Evolutionary conservation across 2,329 filamentous ascomycete species (phyloP).

Genomic region (Aspergillus glaucus): DNA sequence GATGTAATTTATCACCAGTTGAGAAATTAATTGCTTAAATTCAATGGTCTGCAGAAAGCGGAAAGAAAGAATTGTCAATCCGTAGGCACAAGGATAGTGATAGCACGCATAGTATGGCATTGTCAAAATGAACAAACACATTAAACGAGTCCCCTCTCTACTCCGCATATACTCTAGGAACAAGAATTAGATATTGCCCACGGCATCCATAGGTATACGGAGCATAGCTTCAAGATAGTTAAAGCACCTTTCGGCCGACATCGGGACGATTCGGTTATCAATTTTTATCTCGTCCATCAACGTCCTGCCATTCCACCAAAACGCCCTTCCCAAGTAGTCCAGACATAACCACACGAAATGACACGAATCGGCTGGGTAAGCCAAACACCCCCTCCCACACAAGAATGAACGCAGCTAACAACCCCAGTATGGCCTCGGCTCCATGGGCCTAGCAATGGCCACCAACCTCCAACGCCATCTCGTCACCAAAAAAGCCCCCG

Average conservation of each 20-base stretch:
- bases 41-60: no score
- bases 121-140: no score
- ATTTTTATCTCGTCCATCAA: not conserved
- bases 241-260: conserved; percentile 7
- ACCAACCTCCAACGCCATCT: conserved; percentile 38
- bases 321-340: not conserved
- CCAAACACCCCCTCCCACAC: not conserved
- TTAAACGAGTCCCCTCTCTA: no score
- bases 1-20: not conserved
- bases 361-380: conserved; percentile 33
- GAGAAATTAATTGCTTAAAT: no score
- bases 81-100: no score
- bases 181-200: no score
- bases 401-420: conserved; percentile 2
- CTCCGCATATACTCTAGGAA: no score
- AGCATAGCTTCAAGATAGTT: not conserved
- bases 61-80: no score
- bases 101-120: no score
- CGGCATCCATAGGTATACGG: no score
- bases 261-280: conserved; percentile 13
- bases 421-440: conserved; percentile 37
- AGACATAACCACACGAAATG: conserved; percentile 14
- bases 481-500: conserved; percentile 22
- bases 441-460: conserved; percentile 42
- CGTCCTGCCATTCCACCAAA: not conserved